Percentiles rank a stretch among this genome's conserved stretches.
Evolutionary conservation across 2,329 filamentous ascomycete species (phyloP).

Genomic region (Colletotrichum sp.): DNA sequence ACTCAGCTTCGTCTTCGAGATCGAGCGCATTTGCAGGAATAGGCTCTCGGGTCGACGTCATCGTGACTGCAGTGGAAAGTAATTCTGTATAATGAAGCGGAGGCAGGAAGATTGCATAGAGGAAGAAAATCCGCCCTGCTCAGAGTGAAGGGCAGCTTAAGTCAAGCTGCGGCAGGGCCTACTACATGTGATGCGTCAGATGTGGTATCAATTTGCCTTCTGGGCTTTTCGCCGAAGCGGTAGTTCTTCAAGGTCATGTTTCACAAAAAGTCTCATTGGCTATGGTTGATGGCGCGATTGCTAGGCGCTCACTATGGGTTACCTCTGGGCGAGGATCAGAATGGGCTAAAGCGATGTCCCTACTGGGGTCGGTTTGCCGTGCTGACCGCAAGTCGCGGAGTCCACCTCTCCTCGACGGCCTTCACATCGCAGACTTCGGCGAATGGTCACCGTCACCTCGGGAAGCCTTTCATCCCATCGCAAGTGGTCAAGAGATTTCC

Average conservation of each 20-base stretch:
- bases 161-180: background rate
- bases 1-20: background rate
- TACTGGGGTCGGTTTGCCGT: background rate
- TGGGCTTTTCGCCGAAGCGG: too few species aligned
- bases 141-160: background rate
- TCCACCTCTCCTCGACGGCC: background rate
- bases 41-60: background rate
- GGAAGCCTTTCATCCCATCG: background rate
- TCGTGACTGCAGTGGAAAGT: background rate
- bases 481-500: background rate
- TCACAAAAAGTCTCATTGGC: too few species aligned
- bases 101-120: background rate
- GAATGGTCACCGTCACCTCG: background rate
- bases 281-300: too few species aligned
- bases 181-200: background rate
- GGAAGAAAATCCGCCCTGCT: fast-evolving
- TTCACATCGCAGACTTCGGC: background rate
- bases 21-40: fast-evolving
- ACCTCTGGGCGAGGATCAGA: too few species aligned
- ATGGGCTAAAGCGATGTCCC: background rate
- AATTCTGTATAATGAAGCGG: background rate
- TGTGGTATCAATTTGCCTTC: background rate
- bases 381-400: background rate
- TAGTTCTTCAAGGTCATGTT: too few species aligned
- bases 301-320: background rate